phyloP scores from a whole-genome alignment of 139 green algal genomes.

The Auxenochlorella pyrenoidosa region DNA sequence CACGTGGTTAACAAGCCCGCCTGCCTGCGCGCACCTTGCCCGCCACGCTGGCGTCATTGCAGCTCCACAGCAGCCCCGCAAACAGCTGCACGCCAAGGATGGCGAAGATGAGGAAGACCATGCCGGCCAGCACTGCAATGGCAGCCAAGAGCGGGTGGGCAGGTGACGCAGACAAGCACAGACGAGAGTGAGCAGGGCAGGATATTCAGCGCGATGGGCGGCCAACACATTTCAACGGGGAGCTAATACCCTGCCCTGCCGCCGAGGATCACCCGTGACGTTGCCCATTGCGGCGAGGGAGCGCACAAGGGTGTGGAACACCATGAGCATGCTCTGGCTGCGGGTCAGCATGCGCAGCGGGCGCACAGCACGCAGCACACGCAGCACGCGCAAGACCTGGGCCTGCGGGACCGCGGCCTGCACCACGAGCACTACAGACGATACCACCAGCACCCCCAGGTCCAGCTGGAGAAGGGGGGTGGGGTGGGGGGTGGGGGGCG shows the following conservation, averaged over 20 bases:
- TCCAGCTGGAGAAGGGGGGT: conserved; percentile 62
- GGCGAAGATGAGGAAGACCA: conserved; percentile 89
- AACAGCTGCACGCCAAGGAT: conserved; percentile 89
- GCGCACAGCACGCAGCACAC: conserved; percentile 76
- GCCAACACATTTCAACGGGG: too few relatives aligned
- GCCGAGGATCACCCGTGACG: conserved; percentile 48
- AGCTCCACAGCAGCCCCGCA: conserved; percentile 66
- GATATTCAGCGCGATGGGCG: too few relatives aligned
- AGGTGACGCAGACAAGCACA: background rate
- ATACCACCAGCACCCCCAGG: conserved; percentile 73
- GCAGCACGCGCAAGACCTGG: conserved; percentile 58
- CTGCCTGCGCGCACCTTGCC: conserved; percentile 27
- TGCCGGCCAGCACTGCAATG: conserved; percentile 66
- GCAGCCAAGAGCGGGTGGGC: too few relatives aligned
- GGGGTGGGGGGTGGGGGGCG: background rate
- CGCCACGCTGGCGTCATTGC: conserved; percentile 74
- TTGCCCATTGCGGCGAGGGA: conserved; percentile 80
- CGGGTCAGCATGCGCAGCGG: conserved; percentile 48
- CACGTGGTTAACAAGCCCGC: too few relatives aligned
- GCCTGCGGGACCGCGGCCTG: conserved; percentile 16
- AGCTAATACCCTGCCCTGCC: background rate
- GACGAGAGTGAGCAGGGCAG: background rate
- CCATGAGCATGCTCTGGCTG: conserved; percentile 51
- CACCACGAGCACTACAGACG: conserved; percentile 48
- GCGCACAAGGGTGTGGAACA: conserved; percentile 81